A percentile compares a stretch with the other conserved stretches of the same genome.
Conservation (phyloP, 331 rosid species). For the Rhamnella rubrinervis region DNA sequence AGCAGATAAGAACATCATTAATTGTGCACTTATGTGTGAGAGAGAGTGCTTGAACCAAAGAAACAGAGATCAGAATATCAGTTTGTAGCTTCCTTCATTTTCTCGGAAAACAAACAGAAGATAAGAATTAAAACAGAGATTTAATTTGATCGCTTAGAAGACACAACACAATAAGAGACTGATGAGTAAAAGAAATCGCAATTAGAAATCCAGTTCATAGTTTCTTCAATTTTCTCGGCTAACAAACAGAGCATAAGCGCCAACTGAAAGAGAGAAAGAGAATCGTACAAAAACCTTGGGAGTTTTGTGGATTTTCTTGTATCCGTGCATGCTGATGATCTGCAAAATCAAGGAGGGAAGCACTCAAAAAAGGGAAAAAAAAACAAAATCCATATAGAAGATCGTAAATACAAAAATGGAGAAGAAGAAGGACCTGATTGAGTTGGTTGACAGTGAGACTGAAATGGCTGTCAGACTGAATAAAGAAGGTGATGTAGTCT, state of each 20-base stretch:
- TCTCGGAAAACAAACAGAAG: neutral
- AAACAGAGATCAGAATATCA: too few relatives aligned
- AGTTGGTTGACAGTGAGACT: conserved; percentile 45
- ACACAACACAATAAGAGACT: too few relatives aligned
- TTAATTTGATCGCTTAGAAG: too few relatives aligned
- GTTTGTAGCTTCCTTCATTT: neutral
- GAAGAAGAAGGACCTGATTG: conserved; percentile 40
- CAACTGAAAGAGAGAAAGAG: neutral
- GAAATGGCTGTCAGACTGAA: conserved; percentile 40
- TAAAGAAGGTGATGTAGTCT: conserved; percentile 42
- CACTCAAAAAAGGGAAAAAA: neutral
- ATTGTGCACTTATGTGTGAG: too few relatives aligned
- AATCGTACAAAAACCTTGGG: conserved; percentile 44
- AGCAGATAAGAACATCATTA: too few relatives aligned
- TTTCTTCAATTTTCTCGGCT: conserved; percentile 20
- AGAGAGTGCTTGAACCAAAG: too few relatives aligned
- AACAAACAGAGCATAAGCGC: conserved; percentile 4
- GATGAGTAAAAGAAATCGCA: too few relatives aligned
- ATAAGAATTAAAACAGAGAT: neutral
- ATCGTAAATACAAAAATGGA: neutral
- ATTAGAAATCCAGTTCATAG: too few relatives aligned
- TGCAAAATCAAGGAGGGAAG: conserved; percentile 14
- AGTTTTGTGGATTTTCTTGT: conserved; percentile 47
- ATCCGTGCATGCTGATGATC: conserved; percentile 73
- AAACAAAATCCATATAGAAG: neutral